Evolutionary conservation across 202 grass and related monocot genomes (phyloP).

Genomic region (Schoenoplectus tabernaemontani): DNA sequence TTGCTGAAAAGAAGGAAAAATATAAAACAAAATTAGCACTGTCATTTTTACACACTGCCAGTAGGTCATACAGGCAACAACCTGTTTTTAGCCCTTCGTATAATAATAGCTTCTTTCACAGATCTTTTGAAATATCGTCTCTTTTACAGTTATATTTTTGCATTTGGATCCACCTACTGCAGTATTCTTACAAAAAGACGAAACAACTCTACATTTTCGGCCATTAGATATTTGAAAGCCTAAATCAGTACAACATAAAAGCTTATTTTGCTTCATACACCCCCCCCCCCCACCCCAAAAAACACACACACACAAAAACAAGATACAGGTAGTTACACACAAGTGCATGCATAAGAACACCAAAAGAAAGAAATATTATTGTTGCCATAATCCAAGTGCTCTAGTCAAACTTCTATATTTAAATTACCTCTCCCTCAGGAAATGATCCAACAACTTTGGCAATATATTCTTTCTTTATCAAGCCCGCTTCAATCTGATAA

Average conservation of each 20-base stretch:
- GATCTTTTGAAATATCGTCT: neutral
- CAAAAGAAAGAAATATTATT: neutral
- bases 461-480: slow-evolving; percentile 87
- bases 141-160: neutral
- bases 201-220: neutral
- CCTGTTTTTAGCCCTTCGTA: neutral
- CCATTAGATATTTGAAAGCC: neutral
- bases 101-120: no score
- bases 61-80: neutral
- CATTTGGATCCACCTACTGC: neutral
- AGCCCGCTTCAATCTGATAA: slow-evolving; percentile 61
- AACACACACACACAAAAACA: no score
- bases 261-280: no score
- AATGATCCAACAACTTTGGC: slow-evolving; percentile 86
- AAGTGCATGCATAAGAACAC: neutral
- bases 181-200: neutral
- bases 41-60: neutral
- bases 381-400: neutral
- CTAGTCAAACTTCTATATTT: neutral
- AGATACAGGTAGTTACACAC: no score
- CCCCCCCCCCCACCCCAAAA: no score
- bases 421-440: slow-evolving; percentile 73
- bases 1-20: slow-evolving; percentile 44
- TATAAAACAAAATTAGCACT: neutral
- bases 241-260: neutral